Base-by-base conservation (phyloP, 148 eudicot genomes). In the Rhododendron ferrugineum region DNA sequence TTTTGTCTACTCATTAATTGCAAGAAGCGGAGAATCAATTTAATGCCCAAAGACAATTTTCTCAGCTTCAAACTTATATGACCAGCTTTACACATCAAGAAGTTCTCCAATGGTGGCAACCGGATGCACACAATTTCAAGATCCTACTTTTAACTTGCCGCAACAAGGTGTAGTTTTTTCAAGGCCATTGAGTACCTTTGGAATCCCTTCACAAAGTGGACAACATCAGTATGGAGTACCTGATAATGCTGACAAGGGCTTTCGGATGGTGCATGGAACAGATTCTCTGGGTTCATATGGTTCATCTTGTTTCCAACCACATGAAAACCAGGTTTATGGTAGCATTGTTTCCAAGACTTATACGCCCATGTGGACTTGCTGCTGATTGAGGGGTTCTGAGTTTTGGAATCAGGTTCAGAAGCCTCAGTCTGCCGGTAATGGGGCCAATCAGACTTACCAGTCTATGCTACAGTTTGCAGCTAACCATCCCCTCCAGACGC, bases 401-500 rank as follows among this genome's bases (percentile, higher is more conserved):
- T 79, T 85, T 77, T 37, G 46, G 40, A 86, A 87, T 85, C 94
- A 89, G 83, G 90, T 80, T 76, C 92, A 88, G 79, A 88, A 87
- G 72, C 85, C 64, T 82, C 92, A 91, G 84, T 76, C 92, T 70
- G 81, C 89, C 79, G 76, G 87, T 30, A 79, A 87, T 87, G 94
- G 90, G 68, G 85, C 85, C 62, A 86, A 81, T 80, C 95, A 94
- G 85, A 92, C 95, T 2, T 95, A 96, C 87, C 94, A 91, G 80
- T 88, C 97, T 85, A 94, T 98, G 36, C 87, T 96, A 42, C 91
- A 95, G 56, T 93, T 95, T 89, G 99, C 99, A 60, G 97, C 98
- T 72, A 91, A 89, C 85, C 99, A 95, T 82, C 95, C 44, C 44
- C 44, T 40, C 44, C 44, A 40, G 44, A 40, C 0, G 6, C 44